Evolutionary conservation across 163 green algal genomes (phyloP).

Genomic region (Scenedesmus sp.): DNA sequence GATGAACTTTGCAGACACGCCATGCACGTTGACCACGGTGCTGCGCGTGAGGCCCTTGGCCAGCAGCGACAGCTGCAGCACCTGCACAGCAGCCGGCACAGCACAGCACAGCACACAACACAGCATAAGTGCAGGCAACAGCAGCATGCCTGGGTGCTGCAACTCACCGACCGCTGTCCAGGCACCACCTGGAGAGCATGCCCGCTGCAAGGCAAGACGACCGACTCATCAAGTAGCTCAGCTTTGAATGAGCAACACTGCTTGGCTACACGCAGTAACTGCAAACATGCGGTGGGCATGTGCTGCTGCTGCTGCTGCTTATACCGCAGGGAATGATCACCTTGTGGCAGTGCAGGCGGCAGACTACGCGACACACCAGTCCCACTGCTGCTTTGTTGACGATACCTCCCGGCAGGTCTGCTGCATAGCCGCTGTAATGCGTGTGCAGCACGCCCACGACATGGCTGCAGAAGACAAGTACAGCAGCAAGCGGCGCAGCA

Average conservation of each 20-base stretch:
- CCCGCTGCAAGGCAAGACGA: too few relatives aligned
- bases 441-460: slow-evolving; percentile 60
- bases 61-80: slow-evolving; percentile 31
- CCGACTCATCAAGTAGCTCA: too few relatives aligned
- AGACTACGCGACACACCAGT: slow-evolving; percentile 20
- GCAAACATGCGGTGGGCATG: too few relatives aligned
- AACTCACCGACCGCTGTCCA: too few relatives aligned
- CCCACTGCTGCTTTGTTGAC: slow-evolving; percentile 40
- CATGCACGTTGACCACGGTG: slow-evolving; percentile 25
- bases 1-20: slow-evolving; percentile 38
- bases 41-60: not conserved
- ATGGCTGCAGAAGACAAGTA: not conserved
- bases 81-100: slow-evolving; percentile 20
- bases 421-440: slow-evolving; percentile 43
- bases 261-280: too few relatives aligned
- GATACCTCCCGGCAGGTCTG: slow-evolving; percentile 26
- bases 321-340: too few relatives aligned
- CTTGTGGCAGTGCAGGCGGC: slow-evolving; percentile 44
- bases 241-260: too few relatives aligned
- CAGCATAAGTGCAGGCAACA: not conserved
- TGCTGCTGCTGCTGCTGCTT: too few relatives aligned
- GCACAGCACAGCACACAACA: not conserved
- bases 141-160: too few relatives aligned
- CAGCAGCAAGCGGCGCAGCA: not conserved
- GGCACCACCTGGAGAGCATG: too few relatives aligned